phyloP scores from a whole-genome alignment of 805 yeast genomes.

The Nakazawaea wyomingensis region DNA sequence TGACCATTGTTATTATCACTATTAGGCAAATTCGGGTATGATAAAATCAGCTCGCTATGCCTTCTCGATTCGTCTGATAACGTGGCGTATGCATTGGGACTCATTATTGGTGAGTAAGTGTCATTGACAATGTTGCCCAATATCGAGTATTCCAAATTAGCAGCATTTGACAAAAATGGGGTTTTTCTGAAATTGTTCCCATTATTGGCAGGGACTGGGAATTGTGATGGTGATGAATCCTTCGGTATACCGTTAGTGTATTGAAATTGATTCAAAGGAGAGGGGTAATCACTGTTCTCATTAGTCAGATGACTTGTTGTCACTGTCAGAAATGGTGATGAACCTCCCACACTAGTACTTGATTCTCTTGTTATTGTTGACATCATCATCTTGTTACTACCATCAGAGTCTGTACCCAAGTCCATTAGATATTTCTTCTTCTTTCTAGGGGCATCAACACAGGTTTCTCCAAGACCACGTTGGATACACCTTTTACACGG shows the following conservation, averaged over 20 bases:
- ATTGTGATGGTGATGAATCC: neutral
- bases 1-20: neutral
- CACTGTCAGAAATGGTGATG: constrained; percentile 1
- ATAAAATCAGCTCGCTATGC: neutral
- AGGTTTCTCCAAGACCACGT: constrained; percentile 61
- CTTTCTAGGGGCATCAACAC: constrained; percentile 89
- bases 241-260: constrained; percentile 1
- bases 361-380: too few species aligned
- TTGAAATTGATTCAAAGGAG: constrained; percentile 8
- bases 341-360: neutral
- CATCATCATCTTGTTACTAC: neutral
- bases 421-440: constrained; percentile 75
- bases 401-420: constrained; percentile 30
- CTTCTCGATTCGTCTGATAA: constrained; percentile 16
- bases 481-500: constrained; percentile 69
- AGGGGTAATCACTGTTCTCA: neutral
- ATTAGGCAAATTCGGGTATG: constrained; percentile 1
- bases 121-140: constrained; percentile 60
- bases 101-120: constrained; percentile 23
- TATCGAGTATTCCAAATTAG: constrained; percentile 67
- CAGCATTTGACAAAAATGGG: constrained; percentile 62
- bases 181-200: constrained; percentile 20
- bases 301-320: too few species aligned
- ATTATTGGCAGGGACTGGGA: constrained; percentile 1
- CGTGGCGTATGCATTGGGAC: constrained; percentile 29